phyloP scores from a whole-genome alignment of 371 early-diverging fungal genomes.

The Batkoa obscura region DNA sequence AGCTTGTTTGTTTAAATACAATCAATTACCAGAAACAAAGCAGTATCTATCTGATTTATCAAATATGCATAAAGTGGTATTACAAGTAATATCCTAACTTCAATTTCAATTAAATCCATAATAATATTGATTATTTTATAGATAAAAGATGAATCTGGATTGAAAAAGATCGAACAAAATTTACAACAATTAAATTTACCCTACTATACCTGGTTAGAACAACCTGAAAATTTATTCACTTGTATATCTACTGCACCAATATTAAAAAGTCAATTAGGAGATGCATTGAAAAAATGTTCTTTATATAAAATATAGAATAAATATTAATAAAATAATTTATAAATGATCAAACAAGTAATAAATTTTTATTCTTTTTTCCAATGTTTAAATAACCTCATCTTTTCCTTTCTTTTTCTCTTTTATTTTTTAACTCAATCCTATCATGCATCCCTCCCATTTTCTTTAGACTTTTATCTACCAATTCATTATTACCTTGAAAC shows the following conservation, averaged over 20 bases:
- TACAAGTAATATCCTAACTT: slow-evolving; percentile 22
- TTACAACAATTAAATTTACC: slow-evolving; percentile 33
- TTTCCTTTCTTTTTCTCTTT: no score
- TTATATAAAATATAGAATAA: slow-evolving; percentile 10
- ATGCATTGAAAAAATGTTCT: slow-evolving; percentile 35
- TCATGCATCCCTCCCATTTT: no score
- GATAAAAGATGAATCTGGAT: slow-evolving; percentile 47
- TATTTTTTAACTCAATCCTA: no score
- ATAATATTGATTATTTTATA: slow-evolving; percentile 8
- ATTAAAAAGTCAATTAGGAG: slow-evolving; percentile 29
- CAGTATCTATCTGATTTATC: slow-evolving; percentile 39
- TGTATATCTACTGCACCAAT: slow-evolving; percentile 66
- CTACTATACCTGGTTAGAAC: slow-evolving; percentile 55
- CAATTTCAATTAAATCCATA: background rate
- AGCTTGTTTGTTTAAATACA: slow-evolving; percentile 38
- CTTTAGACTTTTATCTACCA: no score
- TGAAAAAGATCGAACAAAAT: slow-evolving; percentile 31
- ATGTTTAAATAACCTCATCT: no score
- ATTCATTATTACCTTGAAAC: no score
- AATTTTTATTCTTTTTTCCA: no score
- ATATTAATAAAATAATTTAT: no score
- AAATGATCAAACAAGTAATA: no score
- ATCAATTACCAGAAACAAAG: slow-evolving; percentile 31
- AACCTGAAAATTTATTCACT: slow-evolving; percentile 68
- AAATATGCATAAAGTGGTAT: slow-evolving; percentile 64